Percentiles rank a stretch among this genome's conserved stretches.
These are phyloP conservation scores for Penicillium sp. DNA, from an alignment of 2,329 filamentous ascomycete genomes.

Conservation along the genomic window DNA sequence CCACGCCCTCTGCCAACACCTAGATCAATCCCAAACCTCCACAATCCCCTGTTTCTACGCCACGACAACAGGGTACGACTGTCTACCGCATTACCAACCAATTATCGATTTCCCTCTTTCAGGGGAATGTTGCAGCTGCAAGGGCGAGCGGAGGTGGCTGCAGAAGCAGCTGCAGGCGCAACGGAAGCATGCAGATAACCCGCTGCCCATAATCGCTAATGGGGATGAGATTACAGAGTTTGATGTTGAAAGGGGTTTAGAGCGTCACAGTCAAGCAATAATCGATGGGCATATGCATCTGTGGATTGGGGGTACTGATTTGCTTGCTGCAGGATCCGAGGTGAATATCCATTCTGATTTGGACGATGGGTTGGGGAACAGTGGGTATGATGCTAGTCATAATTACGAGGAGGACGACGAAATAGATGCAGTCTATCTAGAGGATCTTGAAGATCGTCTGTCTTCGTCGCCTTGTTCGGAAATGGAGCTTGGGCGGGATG, in stretches of 20 bases:
- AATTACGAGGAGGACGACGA: too few species aligned
- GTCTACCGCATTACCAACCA: neutral
- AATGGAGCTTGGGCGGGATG: neutral
- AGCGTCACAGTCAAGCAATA: neutral
- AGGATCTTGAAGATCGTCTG: neutral
- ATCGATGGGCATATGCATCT: neutral
- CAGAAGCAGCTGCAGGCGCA: neutral
- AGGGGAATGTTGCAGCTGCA: neutral
- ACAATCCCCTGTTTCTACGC: neutral
- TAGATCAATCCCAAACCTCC: neutral
- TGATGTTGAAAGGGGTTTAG: neutral
- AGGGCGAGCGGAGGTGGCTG: neutral
- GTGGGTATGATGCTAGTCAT: neutral
- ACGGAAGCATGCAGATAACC: neutral
- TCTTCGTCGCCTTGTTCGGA: neutral
- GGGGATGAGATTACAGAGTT: neutral
- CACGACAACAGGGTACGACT: neutral
- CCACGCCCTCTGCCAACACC: neutral
- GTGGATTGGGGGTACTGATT: neutral
- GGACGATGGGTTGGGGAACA: neutral
- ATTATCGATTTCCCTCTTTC: neutral
- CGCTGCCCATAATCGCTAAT: neutral
- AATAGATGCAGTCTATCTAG: neutral
- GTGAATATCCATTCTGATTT: neutral
- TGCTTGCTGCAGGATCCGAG: neutral